phyloP scores from a whole-genome alignment of 306 rosid genomes.

The Corylus avellana region DNA sequence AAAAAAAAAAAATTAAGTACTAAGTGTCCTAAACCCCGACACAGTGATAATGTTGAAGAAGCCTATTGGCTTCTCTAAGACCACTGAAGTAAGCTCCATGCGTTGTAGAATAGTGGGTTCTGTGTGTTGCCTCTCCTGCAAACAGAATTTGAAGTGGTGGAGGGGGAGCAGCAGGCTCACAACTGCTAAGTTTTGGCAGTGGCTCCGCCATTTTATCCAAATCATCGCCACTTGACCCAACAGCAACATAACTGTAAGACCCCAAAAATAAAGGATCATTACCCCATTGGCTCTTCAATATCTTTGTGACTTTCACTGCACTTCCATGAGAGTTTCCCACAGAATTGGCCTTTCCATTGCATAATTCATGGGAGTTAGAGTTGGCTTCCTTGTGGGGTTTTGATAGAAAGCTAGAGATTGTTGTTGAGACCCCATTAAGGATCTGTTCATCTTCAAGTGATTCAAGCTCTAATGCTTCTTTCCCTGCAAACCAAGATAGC shows the following conservation, averaged over 20 bases:
- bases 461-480: constrained; percentile 83
- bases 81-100: constrained; percentile 99
- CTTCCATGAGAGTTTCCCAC: constrained; percentile 27
- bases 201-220: constrained; percentile 89
- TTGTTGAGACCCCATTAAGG: constrained; percentile 62
- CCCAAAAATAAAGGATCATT: constrained; percentile 85
- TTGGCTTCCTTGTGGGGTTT: constrained; percentile 29
- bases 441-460: constrained; percentile 71
- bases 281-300: constrained; percentile 80
- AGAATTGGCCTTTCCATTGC: constrained; percentile 47
- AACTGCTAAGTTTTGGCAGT: constrained; percentile 53
- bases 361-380: constrained; percentile 29
- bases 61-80: constrained; percentile 93
- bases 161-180: constrained; percentile 29
- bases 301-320: constrained; percentile 53
- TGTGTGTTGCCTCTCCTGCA: constrained; percentile 98
- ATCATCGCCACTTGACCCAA: constrained; percentile 90
- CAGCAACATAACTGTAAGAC: constrained; percentile 80
- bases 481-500: constrained; percentile 86
- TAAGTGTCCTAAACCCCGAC: constrained; percentile 52
- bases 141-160: constrained; percentile 83
- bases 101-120: constrained; percentile 96
- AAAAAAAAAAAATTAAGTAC: constrained; percentile 12
- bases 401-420: constrained; percentile 53
- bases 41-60: constrained; percentile 81